Base-by-base conservation (phyloP, 345 rosid species). In the Salix viminalis region DNA sequence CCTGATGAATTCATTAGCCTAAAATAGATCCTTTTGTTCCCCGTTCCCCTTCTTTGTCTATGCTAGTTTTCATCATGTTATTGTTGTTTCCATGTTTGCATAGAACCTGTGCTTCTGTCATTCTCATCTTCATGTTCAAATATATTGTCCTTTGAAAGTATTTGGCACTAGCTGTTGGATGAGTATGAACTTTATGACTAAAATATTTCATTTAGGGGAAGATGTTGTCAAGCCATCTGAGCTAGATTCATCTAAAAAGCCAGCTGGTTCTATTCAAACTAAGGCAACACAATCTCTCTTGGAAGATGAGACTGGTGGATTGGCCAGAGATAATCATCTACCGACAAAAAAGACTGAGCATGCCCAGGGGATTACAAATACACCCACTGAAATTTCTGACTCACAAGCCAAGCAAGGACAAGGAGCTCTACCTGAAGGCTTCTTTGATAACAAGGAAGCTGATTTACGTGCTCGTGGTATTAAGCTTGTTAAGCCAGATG, bases 401-500 rank as follows among this genome's bases (percentile, higher is more conserved):
- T 77, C 82, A 75, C 92, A 86, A 76, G 60, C 78, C 24, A 90
- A 87, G 76, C 88, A 74, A 72, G 78, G 67, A n/a, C 86, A 87
- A 77, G 96, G 97, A 82, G 83, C 92, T 72, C 93, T 93, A 58
- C 99, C 99, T 6, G 90, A 91, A 66, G 98, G 99, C 24, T 96
- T 96, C 79, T 96, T 93, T 74, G 98, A 96, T 79, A 88, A 91
- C 66, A 92, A 96, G 85, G 99, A 96, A 80, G 98, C 97, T 83
- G 99, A 96, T 86, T 70, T 91, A 42, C 99, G 84, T 81, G 98
- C 99, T 78, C 99, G 93, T 81, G 99, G 99, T 42, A 89, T 96
- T 75, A 93, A 96, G 82, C 86, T 83, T 23, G 96, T 96, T 61
- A 96, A 91, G 84, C 89, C 90, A 68, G 99, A 93, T 88, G 88